phyloP scores from a whole-genome alignment of 768 basidiomycete species.

The Boletellus sp. region DNA sequence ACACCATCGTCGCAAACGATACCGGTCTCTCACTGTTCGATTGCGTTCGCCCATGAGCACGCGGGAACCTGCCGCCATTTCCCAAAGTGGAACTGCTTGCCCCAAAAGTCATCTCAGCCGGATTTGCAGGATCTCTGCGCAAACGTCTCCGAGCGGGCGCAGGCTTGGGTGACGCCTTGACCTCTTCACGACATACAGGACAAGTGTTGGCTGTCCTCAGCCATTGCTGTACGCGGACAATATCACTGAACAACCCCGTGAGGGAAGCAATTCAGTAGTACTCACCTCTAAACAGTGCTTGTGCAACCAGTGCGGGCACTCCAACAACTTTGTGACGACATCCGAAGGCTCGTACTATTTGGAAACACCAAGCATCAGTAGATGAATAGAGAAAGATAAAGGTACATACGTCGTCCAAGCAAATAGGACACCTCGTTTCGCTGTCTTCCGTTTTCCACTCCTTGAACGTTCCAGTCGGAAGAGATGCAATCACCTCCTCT shows the following conservation, averaged over 20 bases:
- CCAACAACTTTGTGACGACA: slow-evolving; percentile 57
- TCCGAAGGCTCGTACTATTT: slow-evolving; percentile 63
- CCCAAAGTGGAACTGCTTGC: neutral
- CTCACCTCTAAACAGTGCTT: slow-evolving; percentile 70
- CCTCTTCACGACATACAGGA: slow-evolving; percentile 72
- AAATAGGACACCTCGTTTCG: slow-evolving; percentile 78
- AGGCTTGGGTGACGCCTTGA: slow-evolving; percentile 32
- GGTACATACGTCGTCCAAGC: slow-evolving; percentile 73
- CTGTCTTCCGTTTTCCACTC: slow-evolving; percentile 66
- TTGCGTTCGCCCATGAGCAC: slow-evolving; percentile 6
- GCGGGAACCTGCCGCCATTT: slow-evolving; percentile 4
- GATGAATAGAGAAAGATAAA: neutral
- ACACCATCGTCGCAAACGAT: slow-evolving; percentile 16
- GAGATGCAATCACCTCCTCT: slow-evolving; percentile 50
- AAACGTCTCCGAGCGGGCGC: slow-evolving; percentile 20
- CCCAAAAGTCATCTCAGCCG: slow-evolving; percentile 11
- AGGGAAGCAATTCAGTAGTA: neutral
- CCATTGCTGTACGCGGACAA: slow-evolving; percentile 59
- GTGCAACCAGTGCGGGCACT: slow-evolving; percentile 81
- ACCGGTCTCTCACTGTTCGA: slow-evolving; percentile 13
- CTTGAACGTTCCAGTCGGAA: slow-evolving; percentile 60
- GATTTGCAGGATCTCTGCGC: neutral
- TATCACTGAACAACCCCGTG: slow-evolving; percentile 1
- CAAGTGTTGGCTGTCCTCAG: slow-evolving; percentile 71
- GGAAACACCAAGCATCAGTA: slow-evolving; percentile 3